Evolutionary conservation across 805 yeast genomes (phyloP).

Genomic region (Kuraishia hungarica): DNA sequence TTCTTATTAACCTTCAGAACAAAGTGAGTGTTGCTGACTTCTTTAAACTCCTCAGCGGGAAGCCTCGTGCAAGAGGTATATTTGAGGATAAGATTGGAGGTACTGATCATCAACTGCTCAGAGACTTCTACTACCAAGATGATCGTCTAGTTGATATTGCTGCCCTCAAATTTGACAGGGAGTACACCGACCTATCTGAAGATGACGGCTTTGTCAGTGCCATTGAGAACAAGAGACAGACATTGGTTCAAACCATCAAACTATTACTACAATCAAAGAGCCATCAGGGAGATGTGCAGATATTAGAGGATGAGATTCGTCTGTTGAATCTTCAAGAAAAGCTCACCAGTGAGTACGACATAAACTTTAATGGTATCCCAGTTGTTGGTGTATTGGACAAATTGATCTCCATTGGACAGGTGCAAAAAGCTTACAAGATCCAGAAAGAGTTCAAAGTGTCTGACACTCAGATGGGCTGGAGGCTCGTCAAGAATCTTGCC

Average conservation of each 20-base stretch:
- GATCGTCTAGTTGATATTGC: constrained; percentile 46
- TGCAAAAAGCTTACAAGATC: constrained; percentile 37
- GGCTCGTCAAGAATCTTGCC: constrained; percentile 40
- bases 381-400: constrained; percentile 38
- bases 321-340: constrained; percentile 35
- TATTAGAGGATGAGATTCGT: constrained; percentile 34
- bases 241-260: constrained; percentile 20
- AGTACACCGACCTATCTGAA: constrained; percentile 7
- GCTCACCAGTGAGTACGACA: constrained; percentile 31
- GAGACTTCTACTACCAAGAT: constrained; percentile 55
- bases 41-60: constrained; percentile 51
- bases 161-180: constrained; percentile 24
- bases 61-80: constrained; percentile 29
- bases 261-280: constrained; percentile 23
- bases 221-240: constrained; percentile 13
- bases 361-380: constrained; percentile 31
- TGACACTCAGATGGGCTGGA: constrained; percentile 48
- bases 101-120: constrained; percentile 28
- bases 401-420: constrained; percentile 40
- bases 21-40: constrained; percentile 58
- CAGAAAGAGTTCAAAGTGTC: constrained; percentile 46
- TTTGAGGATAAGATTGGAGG: constrained; percentile 26
- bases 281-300: constrained; percentile 26
- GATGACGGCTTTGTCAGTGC: constrained; percentile 12
- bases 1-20: constrained; percentile 45